phyloP scores from a whole-genome alignment of 169 alveolate genomes.

The Plasmodium billcollinsi region DNA sequence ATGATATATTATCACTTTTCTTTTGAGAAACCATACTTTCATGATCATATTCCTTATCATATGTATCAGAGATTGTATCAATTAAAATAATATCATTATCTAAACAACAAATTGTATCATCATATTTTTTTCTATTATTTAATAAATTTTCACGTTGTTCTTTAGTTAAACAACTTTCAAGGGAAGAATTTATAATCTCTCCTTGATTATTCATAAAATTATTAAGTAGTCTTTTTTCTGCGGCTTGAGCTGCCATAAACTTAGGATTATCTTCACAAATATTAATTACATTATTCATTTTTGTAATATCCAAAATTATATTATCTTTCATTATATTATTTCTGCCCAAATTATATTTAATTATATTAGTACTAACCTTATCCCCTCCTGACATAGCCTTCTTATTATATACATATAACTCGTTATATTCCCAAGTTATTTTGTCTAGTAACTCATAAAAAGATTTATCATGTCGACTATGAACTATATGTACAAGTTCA shows the following conservation, averaged over 20 bases:
- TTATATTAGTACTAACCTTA: conserved; percentile 7
- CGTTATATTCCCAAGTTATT: conserved; percentile 50
- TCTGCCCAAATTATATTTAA: neutral
- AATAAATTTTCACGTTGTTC: conserved; percentile 47
- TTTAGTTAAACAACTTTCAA: conserved; percentile 64
- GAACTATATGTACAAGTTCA: conserved; percentile 63
- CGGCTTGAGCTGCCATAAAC: conserved; percentile 73
- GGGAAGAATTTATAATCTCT: conserved; percentile 45
- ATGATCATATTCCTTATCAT: neutral
- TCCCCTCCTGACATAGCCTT: neutral
- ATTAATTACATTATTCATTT: neutral
- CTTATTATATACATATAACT: conserved; percentile 32
- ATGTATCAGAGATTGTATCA: neutral
- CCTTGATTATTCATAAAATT: conserved; percentile 67
- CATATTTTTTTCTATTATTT: conserved; percentile 64
- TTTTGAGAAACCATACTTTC: neutral
- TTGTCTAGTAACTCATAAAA: conserved; percentile 58
- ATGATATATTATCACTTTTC: too few relatives aligned
- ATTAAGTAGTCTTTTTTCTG: conserved; percentile 66
- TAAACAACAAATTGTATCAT: conserved; percentile 46
- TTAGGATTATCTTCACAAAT: conserved; percentile 23
- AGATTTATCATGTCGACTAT: conserved; percentile 38
- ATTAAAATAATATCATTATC: conserved; percentile 33
- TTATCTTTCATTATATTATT: too few relatives aligned
- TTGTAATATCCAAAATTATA: neutral